A percentile compares a stretch with the other conserved stretches of the same genome.
These are phyloP conservation scores for Lyophyllum semitale DNA, from an alignment of 768 basidiomycete genomes.

Conservation along the genomic window DNA sequence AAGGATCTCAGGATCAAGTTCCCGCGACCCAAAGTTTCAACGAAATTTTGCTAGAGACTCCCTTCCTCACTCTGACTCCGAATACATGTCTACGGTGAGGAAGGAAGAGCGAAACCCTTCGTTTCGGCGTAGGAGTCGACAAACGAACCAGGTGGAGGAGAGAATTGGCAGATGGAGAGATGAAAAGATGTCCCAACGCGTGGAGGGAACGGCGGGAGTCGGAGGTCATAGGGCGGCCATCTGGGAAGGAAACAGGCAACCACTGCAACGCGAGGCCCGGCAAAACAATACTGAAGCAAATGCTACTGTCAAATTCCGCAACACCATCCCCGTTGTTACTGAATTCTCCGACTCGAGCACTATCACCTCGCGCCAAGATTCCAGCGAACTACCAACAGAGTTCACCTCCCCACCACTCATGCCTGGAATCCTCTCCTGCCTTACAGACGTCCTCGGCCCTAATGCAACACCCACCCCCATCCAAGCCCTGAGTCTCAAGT, in stretches of 20 bases:
- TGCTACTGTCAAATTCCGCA: not conserved
- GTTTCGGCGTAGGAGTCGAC: slow-evolving; percentile 10
- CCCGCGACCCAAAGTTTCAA: not conserved
- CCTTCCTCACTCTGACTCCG: slow-evolving; percentile 10
- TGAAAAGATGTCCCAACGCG: not conserved
- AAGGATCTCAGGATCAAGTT: not conserved
- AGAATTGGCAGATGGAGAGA: not conserved
- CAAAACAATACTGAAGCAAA: too few species aligned
- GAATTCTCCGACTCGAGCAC: slow-evolving; percentile 13
- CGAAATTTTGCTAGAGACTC: slow-evolving; percentile 15
- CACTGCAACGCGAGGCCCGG: too few species aligned
- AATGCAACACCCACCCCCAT: slow-evolving; percentile 70
- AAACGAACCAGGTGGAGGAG: slow-evolving; percentile 2
- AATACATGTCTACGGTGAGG: not conserved
- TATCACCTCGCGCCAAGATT: slow-evolving; percentile 1
- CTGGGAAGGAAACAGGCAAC: not conserved
- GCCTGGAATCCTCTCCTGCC: slow-evolving; percentile 58
- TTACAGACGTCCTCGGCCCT: slow-evolving; percentile 60
- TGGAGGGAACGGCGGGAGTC: not conserved
- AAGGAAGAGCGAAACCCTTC: not conserved
- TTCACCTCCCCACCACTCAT: slow-evolving; percentile 75
- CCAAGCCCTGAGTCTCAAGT: slow-evolving; percentile 73
- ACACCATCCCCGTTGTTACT: not conserved
- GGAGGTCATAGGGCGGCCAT: not conserved
- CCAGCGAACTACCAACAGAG: slow-evolving; percentile 29